Percentiles rank a stretch among this genome's conserved stretches.
phyloP scores from a whole-genome alignment of 495 filamentous ascomycete species.

The Aspergillus avenaceus region DNA sequence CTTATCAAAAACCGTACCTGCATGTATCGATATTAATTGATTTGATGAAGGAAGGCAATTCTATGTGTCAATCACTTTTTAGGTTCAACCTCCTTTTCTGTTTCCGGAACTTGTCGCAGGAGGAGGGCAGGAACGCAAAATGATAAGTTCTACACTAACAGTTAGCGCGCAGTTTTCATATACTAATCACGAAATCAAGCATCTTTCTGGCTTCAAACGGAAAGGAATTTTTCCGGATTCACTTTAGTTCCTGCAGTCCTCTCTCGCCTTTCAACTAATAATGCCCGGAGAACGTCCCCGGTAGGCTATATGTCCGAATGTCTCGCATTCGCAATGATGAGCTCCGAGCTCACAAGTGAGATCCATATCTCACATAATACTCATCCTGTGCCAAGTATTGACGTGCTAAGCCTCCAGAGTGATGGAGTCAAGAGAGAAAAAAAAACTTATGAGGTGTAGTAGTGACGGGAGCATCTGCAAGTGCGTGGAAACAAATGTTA shows the following conservation, averaged over 20 bases:
- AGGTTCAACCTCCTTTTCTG: neutral
- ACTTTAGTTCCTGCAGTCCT: too few species aligned
- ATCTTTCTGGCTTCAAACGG: neutral
- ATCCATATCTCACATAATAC: too few species aligned
- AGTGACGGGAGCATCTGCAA: too few species aligned
- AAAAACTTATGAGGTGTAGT: too few species aligned
- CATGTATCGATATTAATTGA: neutral
- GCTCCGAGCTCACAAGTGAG: too few species aligned
- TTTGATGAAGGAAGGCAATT: neutral
- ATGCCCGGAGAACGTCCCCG: neutral
- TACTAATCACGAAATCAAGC: neutral
- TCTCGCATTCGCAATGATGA: too few species aligned
- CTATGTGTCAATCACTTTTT: neutral
- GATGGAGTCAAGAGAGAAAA: too few species aligned
- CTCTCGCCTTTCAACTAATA: too few species aligned
- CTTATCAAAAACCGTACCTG: constrained; percentile 2
- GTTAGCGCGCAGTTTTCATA: neutral
- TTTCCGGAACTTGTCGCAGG: neutral
- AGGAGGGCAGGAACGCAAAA: neutral
- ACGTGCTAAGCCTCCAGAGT: too few species aligned
- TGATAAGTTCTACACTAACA: neutral
- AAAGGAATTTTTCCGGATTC: neutral
- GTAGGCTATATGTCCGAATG: too few species aligned
- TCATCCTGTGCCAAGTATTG: too few species aligned
- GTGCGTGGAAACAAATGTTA: too few species aligned